Conservation (phyloP, 2,329 filamentous ascomycete species). For the Stemphylium beticola region DNA sequence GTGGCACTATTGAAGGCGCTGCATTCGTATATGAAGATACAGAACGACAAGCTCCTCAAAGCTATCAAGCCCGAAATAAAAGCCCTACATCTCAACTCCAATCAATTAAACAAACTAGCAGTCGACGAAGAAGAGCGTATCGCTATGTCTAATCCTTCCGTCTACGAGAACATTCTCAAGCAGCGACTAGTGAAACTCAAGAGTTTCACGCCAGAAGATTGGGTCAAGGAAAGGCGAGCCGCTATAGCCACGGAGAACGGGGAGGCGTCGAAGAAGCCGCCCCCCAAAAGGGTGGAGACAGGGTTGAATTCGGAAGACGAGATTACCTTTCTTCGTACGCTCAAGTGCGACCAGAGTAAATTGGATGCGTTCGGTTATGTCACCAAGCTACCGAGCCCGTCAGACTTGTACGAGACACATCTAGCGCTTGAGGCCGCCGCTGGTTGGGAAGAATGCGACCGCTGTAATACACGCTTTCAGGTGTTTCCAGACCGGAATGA, state of each 20-base stretch:
- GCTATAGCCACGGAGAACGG: slow-evolving; percentile 32
- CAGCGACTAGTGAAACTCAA: slow-evolving; percentile 77
- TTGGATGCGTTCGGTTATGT: slow-evolving; percentile 80
- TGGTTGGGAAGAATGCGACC: slow-evolving; percentile 88
- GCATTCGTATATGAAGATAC: slow-evolving; percentile 68
- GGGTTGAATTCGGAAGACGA: slow-evolving; percentile 74
- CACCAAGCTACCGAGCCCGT: slow-evolving; percentile 66
- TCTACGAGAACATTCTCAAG: slow-evolving; percentile 87
- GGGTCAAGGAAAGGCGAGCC: slow-evolving; percentile 66
- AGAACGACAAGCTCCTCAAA: slow-evolving; percentile 69
- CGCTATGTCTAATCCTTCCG: slow-evolving; percentile 68
- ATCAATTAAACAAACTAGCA: slow-evolving; percentile 71
- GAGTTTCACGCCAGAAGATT: slow-evolving; percentile 74
- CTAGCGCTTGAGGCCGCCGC: slow-evolving; percentile 69
- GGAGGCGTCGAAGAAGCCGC: slow-evolving; percentile 46
- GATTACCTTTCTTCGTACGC: slow-evolving; percentile 45
- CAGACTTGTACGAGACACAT: slow-evolving; percentile 70
- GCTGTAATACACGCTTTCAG: slow-evolving; percentile 85
- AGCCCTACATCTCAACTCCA: slow-evolving; percentile 65
- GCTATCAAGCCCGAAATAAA: slow-evolving; percentile 58
- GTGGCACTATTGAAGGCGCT: slow-evolving; percentile 62
- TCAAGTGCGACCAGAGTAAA: slow-evolving; percentile 68
- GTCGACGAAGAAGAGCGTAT: slow-evolving; percentile 80
- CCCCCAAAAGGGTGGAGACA: slow-evolving; percentile 67
- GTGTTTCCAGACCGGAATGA: slow-evolving; percentile 86